A percentile compares a stretch with the other conserved stretches of the same genome.
Conservation (phyloP, 1,139 yeast genomes). For the Sugiyamaella japonica region DNA sequence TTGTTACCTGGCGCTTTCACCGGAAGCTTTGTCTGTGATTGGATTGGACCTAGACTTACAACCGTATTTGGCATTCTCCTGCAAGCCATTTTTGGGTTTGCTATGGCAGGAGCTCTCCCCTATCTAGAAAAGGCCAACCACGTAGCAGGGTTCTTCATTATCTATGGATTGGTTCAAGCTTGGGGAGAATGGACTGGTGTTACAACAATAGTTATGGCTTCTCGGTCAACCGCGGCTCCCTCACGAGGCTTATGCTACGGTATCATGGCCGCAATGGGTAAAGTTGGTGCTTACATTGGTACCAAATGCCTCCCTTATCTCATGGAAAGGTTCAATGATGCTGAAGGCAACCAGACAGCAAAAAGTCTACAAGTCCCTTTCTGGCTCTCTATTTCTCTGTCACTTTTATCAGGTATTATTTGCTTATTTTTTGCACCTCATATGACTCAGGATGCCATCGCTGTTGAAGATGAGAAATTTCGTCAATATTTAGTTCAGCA, state of each 20-base stretch:
- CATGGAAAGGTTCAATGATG: slow-evolving; percentile 48
- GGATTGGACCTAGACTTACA: slow-evolving; percentile 81
- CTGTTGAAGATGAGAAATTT: slow-evolving; percentile 71
- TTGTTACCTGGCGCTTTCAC: slow-evolving; percentile 85
- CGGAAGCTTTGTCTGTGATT: slow-evolving; percentile 79
- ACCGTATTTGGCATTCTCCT: slow-evolving; percentile 61
- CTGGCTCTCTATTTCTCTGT: slow-evolving; percentile 76
- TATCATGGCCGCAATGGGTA: slow-evolving; percentile 86
- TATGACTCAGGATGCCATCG: slow-evolving; percentile 77
- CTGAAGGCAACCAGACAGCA: slow-evolving; percentile 41
- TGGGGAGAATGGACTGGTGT: slow-evolving; percentile 95
- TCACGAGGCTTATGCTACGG: slow-evolving; percentile 89
- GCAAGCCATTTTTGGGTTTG: slow-evolving; percentile 77
- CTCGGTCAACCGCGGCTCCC: slow-evolving; percentile 84
- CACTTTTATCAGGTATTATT: slow-evolving; percentile 66
- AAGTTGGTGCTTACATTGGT: slow-evolving; percentile 88
- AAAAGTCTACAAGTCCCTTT: slow-evolving; percentile 72
- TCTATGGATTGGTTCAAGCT: slow-evolving; percentile 79
- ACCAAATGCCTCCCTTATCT: slow-evolving; percentile 80
- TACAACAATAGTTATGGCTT: slow-evolving; percentile 80
- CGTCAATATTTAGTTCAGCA: slow-evolving; percentile 52
- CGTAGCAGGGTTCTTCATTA: slow-evolving; percentile 75
- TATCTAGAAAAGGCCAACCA: slow-evolving; percentile 48
- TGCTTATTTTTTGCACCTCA: slow-evolving; percentile 73
- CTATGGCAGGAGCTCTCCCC: slow-evolving; percentile 74